phyloP scores from a whole-genome alignment of 148 eudicot species.

The Fagopyrum esculentum region DNA sequence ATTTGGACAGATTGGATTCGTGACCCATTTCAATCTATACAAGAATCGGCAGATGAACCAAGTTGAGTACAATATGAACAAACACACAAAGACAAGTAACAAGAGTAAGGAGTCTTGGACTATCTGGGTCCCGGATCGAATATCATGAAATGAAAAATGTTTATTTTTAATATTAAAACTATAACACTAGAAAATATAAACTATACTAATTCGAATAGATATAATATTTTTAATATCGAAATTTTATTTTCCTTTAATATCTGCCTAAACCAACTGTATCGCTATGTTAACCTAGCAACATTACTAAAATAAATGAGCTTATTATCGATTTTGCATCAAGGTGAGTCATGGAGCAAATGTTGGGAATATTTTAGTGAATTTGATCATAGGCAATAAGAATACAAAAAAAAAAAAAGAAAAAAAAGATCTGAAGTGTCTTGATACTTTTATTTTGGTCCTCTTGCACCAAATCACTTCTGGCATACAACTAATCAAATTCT shows the following conservation, averaged over 20 bases:
- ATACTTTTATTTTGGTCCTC: not conserved
- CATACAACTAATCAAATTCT: not conserved
- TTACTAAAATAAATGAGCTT: not conserved
- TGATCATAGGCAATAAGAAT: not conserved
- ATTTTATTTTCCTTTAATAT: no score
- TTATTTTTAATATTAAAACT: no score
- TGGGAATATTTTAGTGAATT: not conserved
- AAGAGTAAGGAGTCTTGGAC: not conserved
- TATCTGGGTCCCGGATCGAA: no score
- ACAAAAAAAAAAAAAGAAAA: not conserved
- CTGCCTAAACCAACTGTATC: no score
- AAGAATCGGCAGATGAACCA: not conserved
- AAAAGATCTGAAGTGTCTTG: not conserved
- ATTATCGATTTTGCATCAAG: not conserved
- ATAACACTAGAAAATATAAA: no score
- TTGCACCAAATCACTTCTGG: no score
- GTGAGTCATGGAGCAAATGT: not conserved
- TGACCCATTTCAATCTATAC: conserved; percentile 70
- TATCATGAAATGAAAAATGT: no score
- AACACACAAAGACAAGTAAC: not conserved
- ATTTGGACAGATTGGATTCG: conserved; percentile 68
- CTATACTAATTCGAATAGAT: no score
- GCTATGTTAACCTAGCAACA: not conserved
- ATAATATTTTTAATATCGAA: no score
- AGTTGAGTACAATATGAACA: not conserved